These are phyloP conservation scores for Penicillium sp. DNA, from an alignment of 2,329 filamentous ascomycete species.

Conservation along the genomic window DNA sequence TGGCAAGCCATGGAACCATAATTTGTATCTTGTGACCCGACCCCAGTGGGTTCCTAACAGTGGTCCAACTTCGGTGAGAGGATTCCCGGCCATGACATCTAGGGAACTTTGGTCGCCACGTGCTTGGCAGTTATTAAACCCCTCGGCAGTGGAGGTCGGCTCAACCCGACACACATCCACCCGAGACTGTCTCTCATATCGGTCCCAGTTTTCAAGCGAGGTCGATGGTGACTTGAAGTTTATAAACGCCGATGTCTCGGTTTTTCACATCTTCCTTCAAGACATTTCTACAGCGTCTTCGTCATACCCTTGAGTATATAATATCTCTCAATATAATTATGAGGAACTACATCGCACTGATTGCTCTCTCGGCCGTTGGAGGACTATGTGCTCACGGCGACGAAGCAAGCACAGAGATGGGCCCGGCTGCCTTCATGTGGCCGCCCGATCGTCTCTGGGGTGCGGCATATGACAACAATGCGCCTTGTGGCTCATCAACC, in stretches of 20 bases:
- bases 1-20: background rate
- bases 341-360: slow-evolving; percentile 1
- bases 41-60: background rate
- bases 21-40: background rate
- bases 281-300: no score
- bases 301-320: background rate
- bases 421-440: slow-evolving; percentile 62
- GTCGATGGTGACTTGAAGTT: background rate
- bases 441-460: slow-evolving; percentile 57
- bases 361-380: slow-evolving; percentile 8
- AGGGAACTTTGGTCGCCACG: background rate
- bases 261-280: background rate
- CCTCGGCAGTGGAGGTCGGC: background rate
- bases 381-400: slow-evolving; percentile 9
- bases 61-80: background rate
- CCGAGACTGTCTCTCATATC: background rate
- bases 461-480: slow-evolving; percentile 54
- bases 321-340: background rate
- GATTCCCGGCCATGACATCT: background rate
- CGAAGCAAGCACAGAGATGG: slow-evolving; percentile 42
- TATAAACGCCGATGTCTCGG: background rate
- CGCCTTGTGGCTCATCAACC: slow-evolving; percentile 56
- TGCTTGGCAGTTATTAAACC: background rate
- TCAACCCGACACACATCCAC: background rate
- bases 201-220: background rate